Conservation (phyloP, 768 basidiomycete genomes). For the Hortiboletus flavorubellus region DNA sequence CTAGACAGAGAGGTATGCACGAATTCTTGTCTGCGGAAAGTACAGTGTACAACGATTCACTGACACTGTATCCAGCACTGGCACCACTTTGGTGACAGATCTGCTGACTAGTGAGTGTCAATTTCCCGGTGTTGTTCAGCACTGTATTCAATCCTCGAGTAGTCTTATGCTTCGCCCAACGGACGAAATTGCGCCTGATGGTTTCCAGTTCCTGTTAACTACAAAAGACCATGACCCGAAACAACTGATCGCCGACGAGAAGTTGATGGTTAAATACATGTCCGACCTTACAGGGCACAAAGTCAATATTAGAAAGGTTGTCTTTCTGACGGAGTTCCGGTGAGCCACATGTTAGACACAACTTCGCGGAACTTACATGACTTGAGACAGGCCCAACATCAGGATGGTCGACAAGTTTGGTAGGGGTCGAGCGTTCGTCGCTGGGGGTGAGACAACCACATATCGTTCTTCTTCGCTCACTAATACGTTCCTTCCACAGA, state of each 20-base stretch:
- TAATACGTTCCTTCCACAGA: conserved; percentile 31
- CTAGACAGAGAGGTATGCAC: conserved; percentile 25
- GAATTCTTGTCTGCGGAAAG: background rate
- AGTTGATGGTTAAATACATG: conserved; percentile 30
- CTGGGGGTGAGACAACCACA: conserved; percentile 35
- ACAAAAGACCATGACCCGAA: conserved; percentile 8
- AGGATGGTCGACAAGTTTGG: conserved; percentile 45
- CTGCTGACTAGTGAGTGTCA: conserved; percentile 1
- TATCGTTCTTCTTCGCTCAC: background rate
- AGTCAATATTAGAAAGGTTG: conserved; percentile 30
- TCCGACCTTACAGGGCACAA: conserved; percentile 27
- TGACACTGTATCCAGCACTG: conserved; percentile 15
- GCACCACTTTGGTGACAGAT: conserved; percentile 19
- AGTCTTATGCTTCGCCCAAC: conserved; percentile 14
- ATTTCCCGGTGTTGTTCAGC: background rate
- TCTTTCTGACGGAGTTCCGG: conserved; percentile 29
- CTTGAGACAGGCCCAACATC: conserved; percentile 40
- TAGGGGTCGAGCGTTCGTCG: conserved; percentile 44
- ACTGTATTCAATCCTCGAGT: background rate
- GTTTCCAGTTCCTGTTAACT: conserved; percentile 15
- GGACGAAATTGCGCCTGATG: conserved; percentile 20
- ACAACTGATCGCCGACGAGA: conserved; percentile 17
- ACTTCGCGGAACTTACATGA: conserved; percentile 1
- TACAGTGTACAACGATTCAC: background rate
- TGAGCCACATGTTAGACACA: conserved; percentile 11